A percentile compares a stretch with the other conserved stretches of the same genome.
Conservation (phyloP, 345 rosid genomes). For the Melaleuca quinquenervia region DNA sequence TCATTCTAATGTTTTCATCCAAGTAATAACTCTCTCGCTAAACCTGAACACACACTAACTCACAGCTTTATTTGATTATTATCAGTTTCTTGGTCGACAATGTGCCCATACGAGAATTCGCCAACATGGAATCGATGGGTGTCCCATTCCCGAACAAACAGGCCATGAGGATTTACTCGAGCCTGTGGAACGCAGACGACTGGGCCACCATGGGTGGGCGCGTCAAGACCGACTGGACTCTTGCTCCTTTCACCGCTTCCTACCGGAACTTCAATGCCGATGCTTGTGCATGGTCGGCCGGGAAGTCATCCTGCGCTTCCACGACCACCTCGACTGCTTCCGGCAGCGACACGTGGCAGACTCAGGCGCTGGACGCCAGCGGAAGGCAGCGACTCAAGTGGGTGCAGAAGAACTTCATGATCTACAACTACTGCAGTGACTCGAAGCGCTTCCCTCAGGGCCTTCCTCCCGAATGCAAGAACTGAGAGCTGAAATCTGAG, state of each 20-base stretch:
- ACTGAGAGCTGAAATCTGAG: neutral
- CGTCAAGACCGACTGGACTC: constrained; percentile 41
- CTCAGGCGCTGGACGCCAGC: constrained; percentile 16
- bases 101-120: constrained; percentile 41
- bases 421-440: constrained; percentile 43
- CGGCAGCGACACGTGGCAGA: constrained; percentile 15
- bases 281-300: constrained; percentile 33
- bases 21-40: neutral
- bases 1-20: neutral
- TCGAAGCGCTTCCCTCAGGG: constrained; percentile 36
- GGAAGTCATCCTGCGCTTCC: constrained; percentile 17
- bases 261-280: constrained; percentile 25
- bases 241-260: constrained; percentile 47
- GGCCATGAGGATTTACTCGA: constrained; percentile 46
- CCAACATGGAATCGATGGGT: constrained; percentile 24
- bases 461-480: constrained; percentile 34
- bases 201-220: constrained; percentile 56
- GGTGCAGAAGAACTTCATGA: constrained; percentile 46
- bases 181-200: constrained; percentile 47
- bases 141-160: constrained; percentile 34
- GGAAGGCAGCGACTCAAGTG: constrained; percentile 22
- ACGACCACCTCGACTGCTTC: neutral
- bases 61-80: neutral
- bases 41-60: neutral
- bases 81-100: constrained; percentile 37